Conservation (phyloP, 352 stramenopile species). For the Pythium brachiatum region DNA sequence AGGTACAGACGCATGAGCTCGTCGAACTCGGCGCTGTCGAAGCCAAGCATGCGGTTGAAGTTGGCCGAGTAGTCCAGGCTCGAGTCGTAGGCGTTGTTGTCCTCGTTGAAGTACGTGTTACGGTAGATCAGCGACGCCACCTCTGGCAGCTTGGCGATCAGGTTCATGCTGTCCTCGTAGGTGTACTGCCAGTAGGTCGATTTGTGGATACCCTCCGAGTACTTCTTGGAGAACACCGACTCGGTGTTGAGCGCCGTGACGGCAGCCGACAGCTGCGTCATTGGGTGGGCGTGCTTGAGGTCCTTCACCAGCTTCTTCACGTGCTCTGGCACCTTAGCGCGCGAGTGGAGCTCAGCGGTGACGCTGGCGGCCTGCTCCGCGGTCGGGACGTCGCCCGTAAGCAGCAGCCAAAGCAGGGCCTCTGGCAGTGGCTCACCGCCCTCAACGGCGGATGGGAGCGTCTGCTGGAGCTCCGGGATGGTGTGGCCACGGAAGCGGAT, state of each 20-base stretch:
- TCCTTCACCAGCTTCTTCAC: conserved; percentile 94
- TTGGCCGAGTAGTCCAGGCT: conserved; percentile 98
- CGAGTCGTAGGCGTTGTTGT: conserved; percentile 90
- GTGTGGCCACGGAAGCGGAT: conserved; percentile 99
- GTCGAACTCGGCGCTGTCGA: conserved; percentile 95
- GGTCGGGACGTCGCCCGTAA: conserved; percentile 97
- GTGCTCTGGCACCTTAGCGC: conserved; percentile 94
- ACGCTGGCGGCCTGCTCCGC: conserved; percentile 94
- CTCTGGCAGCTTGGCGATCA: conserved; percentile 96
- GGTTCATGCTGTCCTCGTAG: conserved; percentile 98
- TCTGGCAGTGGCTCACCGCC: conserved; percentile 97
- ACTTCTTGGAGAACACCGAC: conserved; percentile 96
- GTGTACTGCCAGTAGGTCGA: conserved; percentile 97
- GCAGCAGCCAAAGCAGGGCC: conserved; percentile 96
- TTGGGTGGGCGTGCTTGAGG: conserved; percentile 98
- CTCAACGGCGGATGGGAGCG: conserved; percentile 89
- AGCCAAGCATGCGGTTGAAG: conserved; percentile 98
- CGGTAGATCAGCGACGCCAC: conserved; percentile 98
- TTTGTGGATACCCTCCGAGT: conserved; percentile 96
- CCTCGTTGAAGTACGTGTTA: conserved; percentile 98
- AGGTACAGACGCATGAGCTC: conserved; percentile 99
- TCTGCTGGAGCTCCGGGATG: conserved; percentile 98
- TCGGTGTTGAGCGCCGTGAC: conserved; percentile 95
- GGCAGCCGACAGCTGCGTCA: conserved; percentile 97
- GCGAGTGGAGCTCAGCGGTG: conserved; percentile 94